A percentile compares a stretch with the other conserved stretches of the same genome.
phyloP scores from a whole-genome alignment of 2,329 filamentous ascomycete genomes.

The Fusarium sororula region DNA sequence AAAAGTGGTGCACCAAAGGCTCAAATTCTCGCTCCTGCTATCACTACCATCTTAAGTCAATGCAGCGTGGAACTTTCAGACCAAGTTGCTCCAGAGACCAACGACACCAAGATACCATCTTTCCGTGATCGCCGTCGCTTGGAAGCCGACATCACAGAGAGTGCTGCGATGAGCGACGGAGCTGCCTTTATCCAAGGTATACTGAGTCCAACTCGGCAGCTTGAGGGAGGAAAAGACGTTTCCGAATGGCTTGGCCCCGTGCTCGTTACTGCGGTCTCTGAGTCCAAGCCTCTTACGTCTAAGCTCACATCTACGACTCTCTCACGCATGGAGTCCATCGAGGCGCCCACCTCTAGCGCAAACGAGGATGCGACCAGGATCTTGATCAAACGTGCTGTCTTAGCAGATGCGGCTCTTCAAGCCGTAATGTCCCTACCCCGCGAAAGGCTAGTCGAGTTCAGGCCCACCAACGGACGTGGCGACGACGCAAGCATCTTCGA shows the following conservation, averaged over 20 bases:
- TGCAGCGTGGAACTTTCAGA: constrained; percentile 3
- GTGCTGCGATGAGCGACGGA: not conserved
- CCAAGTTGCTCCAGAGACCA: not conserved
- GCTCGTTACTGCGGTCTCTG: not conserved
- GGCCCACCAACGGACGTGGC: not conserved
- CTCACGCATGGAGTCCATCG: not conserved
- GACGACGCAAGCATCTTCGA: not conserved
- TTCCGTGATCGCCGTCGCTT: not conserved
- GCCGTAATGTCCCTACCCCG: not conserved
- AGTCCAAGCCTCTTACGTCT: not conserved
- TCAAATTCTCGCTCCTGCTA: constrained; percentile 3
- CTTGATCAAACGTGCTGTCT: not conserved
- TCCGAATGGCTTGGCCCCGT: constrained; percentile 13
- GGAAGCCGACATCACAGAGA: not conserved
- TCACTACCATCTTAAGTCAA: constrained; percentile 3
- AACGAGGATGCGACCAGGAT: not conserved
- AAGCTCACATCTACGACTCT: not conserved
- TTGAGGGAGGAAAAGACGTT: constrained; percentile 13
- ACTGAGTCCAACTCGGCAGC: constrained; percentile 11
- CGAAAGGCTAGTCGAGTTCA: not conserved
- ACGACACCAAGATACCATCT: not conserved
- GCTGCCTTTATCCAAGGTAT: constrained; percentile 6
- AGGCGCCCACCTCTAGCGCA: not conserved
- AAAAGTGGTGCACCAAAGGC: not conserved
- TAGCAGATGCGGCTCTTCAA: not conserved